Base-by-base conservation (phyloP, 257 asterid species). In the Solanum arcanum region DNA sequence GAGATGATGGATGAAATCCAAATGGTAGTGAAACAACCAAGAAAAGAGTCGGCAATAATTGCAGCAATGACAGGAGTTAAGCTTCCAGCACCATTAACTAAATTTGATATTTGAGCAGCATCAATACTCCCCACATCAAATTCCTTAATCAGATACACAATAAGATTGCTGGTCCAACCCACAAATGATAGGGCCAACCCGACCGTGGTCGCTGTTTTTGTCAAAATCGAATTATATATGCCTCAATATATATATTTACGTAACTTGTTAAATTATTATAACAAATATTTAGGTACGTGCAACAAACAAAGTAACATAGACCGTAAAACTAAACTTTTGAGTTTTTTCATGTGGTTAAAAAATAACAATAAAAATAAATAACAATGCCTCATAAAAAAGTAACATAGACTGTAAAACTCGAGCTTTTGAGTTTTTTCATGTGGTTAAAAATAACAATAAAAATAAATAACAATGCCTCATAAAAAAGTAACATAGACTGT, bases 1-100 rank as follows among this genome's bases (percentile, higher is more conserved):
- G 94, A 87, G 90, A 93, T 69, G 80, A 89, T 46, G 76, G 94
- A 88, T 25, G 94, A 93, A 78, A 90, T 87, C 91, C 92, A 92
- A 85, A 92, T 88, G 90, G 90, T 91, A 5, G 93, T 35, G 88
- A 41, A 92, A 31, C 92, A 93, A 13, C 93, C 94, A 5, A 93
- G 91, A 80, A 87, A 89, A 0, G 95, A 93, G 72, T 93, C 95
- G 3, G 95, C 94, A 37, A 92, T 29, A 66, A 92, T 72, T 73
- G 95, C 95, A 16, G 86, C 94, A 13, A 92, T 5, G 2, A 92
- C 87, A 11, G 94, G 95, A 86, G 88, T 86, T 27, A 93, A 85
- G 60, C 31, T 89, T 44, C 49, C 16, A 83, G 89, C 88, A 70
- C 94, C 94, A 66, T 7, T 77, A 68, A 91, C 27, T 3, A 92